These are phyloP conservation scores for Alternaria angustiovoidea DNA, from an alignment of 2,329 filamentous ascomycete species.

Conservation along the genomic window DNA sequence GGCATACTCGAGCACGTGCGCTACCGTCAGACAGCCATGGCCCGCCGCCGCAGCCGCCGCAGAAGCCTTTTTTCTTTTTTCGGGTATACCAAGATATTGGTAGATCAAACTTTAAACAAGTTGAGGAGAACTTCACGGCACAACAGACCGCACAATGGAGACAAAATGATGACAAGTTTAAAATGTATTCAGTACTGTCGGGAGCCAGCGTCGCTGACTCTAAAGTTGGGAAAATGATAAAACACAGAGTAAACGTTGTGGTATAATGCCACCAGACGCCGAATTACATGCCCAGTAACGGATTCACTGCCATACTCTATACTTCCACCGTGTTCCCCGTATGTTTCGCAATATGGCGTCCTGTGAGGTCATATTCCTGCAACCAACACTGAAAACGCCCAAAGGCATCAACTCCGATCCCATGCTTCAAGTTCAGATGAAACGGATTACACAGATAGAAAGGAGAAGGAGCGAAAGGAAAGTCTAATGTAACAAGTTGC, in stretches of 20 bases:
- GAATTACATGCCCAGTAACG: conserved; percentile 27
- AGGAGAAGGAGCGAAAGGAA: conserved; percentile 14
- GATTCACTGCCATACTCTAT: conserved; percentile 14
- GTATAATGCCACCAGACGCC: conserved; percentile 43
- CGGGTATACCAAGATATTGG: neutral
- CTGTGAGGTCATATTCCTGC: conserved; percentile 5
- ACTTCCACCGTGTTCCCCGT: conserved; percentile 12
- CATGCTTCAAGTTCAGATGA: conserved; percentile 19
- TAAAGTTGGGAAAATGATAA: conserved; percentile 20
- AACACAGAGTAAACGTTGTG: conserved; percentile 33
- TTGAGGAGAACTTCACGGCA: neutral
- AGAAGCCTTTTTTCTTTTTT: neutral
- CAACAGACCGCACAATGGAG: neutral
- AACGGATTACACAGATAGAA: conserved; percentile 4
- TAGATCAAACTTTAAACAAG: conserved; percentile 2
- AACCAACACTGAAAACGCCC: conserved; percentile 26
- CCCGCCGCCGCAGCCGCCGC: neutral
- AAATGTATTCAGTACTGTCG: neutral
- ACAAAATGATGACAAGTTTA: neutral
- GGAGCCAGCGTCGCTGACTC: neutral
- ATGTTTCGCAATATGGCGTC: conserved; percentile 22
- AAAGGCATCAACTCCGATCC: conserved; percentile 31
- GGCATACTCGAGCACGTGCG: neutral
- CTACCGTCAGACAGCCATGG: conserved; percentile 4
- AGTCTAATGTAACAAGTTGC: conserved; percentile 56